Percentiles rank a stretch among this genome's conserved stretches.
These are phyloP conservation scores for Myriangium duriaei DNA, from an alignment of 2,329 filamentous ascomycete genomes.

Conservation along the genomic window DNA sequence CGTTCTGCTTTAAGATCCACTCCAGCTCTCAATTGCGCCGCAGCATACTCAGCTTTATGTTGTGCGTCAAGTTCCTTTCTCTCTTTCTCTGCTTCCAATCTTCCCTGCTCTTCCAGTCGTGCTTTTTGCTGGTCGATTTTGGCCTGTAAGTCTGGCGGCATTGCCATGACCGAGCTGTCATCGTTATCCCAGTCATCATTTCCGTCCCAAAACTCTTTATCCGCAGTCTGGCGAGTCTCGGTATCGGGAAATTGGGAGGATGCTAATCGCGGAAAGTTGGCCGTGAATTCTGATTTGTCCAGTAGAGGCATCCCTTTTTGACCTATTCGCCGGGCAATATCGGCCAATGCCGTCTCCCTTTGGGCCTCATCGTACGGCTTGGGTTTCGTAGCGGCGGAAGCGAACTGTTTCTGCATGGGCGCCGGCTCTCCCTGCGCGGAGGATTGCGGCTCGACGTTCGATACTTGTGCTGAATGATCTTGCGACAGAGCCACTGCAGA, in stretches of 20 bases:
- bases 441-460: too few species aligned
- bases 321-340: conserved; percentile 4
- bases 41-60: not conserved
- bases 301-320: conserved; percentile 5
- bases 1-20: not conserved
- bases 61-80: not conserved
- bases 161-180: not conserved
- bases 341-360: conserved; percentile 5
- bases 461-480: too few species aligned
- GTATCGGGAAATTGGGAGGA: not conserved
- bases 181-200: conserved; percentile 1
- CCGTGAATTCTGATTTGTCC: not conserved
- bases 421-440: too few species aligned
- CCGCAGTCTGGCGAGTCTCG: not conserved
- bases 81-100: too few species aligned
- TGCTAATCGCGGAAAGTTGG: not conserved
- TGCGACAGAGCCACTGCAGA: too few species aligned
- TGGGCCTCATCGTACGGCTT: not conserved
- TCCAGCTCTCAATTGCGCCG: too few species aligned
- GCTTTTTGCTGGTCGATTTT: conserved; percentile 1
- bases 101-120: not conserved
- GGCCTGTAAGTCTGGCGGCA: conserved; percentile 7
- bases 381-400: too few species aligned
- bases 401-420: too few species aligned
- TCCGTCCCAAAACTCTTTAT: not conserved